phyloP scores from a whole-genome alignment of 768 basidiomycete species.

The Scleroderma citrinum region DNA sequence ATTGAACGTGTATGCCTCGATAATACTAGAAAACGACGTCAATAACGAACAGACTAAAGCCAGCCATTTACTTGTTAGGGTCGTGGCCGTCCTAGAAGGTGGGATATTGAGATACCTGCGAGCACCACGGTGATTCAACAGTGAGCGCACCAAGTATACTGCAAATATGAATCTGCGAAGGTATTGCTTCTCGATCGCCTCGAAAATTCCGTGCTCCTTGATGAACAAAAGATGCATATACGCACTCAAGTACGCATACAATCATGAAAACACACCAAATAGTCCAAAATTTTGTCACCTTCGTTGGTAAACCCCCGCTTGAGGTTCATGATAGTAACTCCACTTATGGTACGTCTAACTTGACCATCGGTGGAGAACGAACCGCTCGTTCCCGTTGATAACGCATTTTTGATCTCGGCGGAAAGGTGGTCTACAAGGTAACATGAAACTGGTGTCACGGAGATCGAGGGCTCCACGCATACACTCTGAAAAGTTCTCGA shows the following conservation, averaged over 20 bases:
- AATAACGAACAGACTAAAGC: slow-evolving; percentile 5
- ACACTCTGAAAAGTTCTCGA: slow-evolving; percentile 65
- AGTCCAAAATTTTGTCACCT: slow-evolving; percentile 77
- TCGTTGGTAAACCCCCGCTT: slow-evolving; percentile 76
- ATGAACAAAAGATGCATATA: slow-evolving; percentile 1
- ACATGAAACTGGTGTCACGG: not conserved
- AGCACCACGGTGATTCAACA: not conserved
- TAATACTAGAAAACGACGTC: slow-evolving; percentile 47
- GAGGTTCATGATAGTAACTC: slow-evolving; percentile 69
- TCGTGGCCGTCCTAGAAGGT: slow-evolving; percentile 68
- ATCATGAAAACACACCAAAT: slow-evolving; percentile 49
- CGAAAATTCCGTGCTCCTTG: slow-evolving; percentile 83
- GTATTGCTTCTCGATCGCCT: slow-evolving; percentile 80
- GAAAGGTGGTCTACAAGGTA: slow-evolving; percentile 21
- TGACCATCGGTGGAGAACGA: slow-evolving; percentile 36
- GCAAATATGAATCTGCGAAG: slow-evolving; percentile 82
- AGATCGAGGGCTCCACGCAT: not conserved
- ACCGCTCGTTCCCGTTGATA: slow-evolving; percentile 26
- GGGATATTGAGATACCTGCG: not conserved
- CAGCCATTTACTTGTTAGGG: slow-evolving; percentile 62
- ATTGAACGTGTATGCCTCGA: slow-evolving; percentile 87
- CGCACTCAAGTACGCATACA: slow-evolving; percentile 7
- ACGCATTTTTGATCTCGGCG: slow-evolving; percentile 22
- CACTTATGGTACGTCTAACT: slow-evolving; percentile 43
- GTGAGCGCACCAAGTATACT: slow-evolving; percentile 62